phyloP scores from a whole-genome alignment of 352 stramenopile species.

The Sclerospora graminicola region DNA sequence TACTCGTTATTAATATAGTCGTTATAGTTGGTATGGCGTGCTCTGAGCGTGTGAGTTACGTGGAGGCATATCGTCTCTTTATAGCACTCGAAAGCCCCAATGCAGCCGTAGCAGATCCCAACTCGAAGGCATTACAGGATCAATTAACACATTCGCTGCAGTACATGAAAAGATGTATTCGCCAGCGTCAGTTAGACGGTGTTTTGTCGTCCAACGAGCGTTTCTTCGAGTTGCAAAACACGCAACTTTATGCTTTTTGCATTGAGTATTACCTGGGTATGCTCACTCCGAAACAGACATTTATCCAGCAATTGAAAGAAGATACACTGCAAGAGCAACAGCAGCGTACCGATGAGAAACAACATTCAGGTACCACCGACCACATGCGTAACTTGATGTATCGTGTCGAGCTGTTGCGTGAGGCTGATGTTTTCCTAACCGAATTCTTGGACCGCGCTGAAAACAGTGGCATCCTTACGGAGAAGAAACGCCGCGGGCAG shows the following conservation, averaged over 20 bases:
- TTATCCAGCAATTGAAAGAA: constrained; percentile 31
- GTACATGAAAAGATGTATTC: constrained; percentile 28
- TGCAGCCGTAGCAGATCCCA: constrained; percentile 11
- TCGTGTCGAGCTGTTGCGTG: constrained; percentile 54
- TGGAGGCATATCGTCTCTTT: constrained; percentile 21
- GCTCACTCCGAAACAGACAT: constrained; percentile 63
- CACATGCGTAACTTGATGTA: constrained; percentile 52
- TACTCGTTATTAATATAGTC: constrained; percentile 1
- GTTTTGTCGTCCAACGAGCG: constrained; percentile 61
- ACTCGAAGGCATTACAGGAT: constrained; percentile 18
- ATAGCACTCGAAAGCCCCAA: constrained; percentile 10
- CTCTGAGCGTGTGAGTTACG: constrained; percentile 21
- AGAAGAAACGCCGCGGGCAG: constrained; percentile 61
- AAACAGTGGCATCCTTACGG: constrained; percentile 42
- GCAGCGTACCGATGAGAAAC: constrained; percentile 6
- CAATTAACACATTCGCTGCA: constrained; percentile 9
- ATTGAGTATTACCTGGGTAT: constrained; percentile 76
- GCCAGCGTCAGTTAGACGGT: constrained; percentile 52
- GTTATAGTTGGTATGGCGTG: constrained; percentile 3
- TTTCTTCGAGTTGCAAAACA: constrained; percentile 73
- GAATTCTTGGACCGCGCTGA: constrained; percentile 68
- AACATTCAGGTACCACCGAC: constrained; percentile 19
- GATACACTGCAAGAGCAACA: not conserved
- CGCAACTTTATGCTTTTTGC: constrained; percentile 74
- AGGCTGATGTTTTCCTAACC: constrained; percentile 68